A percentile compares a stretch with the other conserved stretches of the same genome.
Conservation (phyloP, 148 eudicot species). For the Oxyria digyna region DNA sequence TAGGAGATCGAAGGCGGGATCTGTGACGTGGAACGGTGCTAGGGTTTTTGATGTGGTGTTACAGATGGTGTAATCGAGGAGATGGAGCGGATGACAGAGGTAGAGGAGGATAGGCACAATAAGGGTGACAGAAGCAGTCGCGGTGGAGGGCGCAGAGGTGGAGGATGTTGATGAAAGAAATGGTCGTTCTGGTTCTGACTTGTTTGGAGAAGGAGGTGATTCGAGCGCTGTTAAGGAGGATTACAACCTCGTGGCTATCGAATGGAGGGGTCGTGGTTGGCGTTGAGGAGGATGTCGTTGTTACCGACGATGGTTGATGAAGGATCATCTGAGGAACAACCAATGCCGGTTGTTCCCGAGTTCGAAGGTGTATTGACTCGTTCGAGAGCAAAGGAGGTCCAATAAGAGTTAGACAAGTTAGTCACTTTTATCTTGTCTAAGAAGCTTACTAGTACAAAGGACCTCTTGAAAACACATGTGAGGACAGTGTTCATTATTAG, state of each 20-base stretch:
- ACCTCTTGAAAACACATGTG: no score
- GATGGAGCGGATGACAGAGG: constrained; percentile 19
- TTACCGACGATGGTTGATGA: constrained; percentile 96
- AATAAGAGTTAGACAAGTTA: no score
- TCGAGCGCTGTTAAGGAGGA: constrained; percentile 71
- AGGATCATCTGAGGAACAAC: no score
- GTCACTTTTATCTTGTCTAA: no score
- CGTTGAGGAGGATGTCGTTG: constrained; percentile 69
- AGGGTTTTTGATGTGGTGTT: constrained; percentile 70
- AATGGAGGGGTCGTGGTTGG: constrained; percentile 39
- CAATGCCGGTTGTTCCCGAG: no score
- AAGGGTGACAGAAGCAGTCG: constrained; percentile 12
- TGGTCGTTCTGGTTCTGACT: constrained; percentile 59
- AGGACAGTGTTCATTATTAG: no score
- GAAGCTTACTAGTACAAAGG: no score
- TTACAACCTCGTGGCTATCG: constrained; percentile 59
- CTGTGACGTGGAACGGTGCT: constrained; percentile 44
- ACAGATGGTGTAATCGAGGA: constrained; percentile 66
- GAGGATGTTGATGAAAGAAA: constrained; percentile 72
- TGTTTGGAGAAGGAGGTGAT: constrained; percentile 24
- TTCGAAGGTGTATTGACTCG: no score
- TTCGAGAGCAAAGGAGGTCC: no score
- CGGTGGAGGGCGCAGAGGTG: constrained; percentile 64
- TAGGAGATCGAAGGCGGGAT: constrained; percentile 51
- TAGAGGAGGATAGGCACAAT: constrained; percentile 27